Conservation (phyloP, 129 eudicot species). For the Ambrosia trifida region DNA sequence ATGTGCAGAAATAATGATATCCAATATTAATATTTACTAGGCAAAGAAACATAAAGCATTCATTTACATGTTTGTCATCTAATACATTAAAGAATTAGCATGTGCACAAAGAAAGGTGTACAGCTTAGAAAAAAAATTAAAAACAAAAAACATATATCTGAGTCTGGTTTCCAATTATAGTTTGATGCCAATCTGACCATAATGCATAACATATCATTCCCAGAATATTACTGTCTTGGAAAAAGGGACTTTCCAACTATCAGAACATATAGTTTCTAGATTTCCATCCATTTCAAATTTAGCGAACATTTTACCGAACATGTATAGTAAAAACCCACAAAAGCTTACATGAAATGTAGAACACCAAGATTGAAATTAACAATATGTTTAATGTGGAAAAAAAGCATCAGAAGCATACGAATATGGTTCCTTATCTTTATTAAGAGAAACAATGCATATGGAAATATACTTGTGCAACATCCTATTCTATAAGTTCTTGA, state of each 20-base stretch:
- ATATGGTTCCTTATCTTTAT: neutral
- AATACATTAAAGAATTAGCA: neutral
- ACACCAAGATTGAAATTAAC: neutral
- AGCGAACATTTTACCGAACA: neutral
- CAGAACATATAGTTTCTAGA: neutral
- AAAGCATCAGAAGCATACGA: neutral
- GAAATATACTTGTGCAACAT: neutral
- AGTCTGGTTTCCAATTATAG: constrained; percentile 5
- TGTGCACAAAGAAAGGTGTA: neutral
- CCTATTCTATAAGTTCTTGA: neutral
- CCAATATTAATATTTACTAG: neutral
- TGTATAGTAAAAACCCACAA: neutral
- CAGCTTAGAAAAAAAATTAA: neutral
- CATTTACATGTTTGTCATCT: neutral
- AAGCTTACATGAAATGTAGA: neutral
- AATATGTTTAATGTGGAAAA: neutral
- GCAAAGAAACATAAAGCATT: neutral
- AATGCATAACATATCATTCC: neutral
- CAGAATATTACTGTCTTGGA: neutral
- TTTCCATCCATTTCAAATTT: neutral
- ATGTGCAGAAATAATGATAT: neutral
- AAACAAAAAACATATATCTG: neutral
- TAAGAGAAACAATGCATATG: neutral
- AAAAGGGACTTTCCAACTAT: neutral
- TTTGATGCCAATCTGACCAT: neutral